Evolutionary conservation across 2,329 filamentous ascomycete species (phyloP).

Genomic region (Beauveria medogensis): DNA sequence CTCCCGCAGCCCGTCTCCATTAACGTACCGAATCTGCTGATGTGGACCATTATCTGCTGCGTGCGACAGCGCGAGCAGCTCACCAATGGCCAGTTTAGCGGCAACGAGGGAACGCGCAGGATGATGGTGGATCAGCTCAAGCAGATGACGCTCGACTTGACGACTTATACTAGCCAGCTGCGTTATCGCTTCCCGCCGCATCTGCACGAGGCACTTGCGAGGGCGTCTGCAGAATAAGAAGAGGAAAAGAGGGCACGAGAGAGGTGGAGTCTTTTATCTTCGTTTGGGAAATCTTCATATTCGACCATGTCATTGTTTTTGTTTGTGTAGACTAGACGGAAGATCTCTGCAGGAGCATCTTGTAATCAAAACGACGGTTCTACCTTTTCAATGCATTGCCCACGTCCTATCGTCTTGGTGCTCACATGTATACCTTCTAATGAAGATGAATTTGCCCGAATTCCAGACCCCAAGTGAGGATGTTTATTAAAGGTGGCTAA

Average conservation of each 20-base stretch:
- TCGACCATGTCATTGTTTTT: not conserved
- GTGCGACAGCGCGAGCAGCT: slow-evolving; percentile 68
- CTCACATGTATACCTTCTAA: no score
- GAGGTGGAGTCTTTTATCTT: not conserved
- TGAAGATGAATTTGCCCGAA: no score
- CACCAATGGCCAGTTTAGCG: slow-evolving; percentile 63
- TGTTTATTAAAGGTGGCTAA: no score
- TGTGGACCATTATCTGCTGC: slow-evolving; percentile 89
- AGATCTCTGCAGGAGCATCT: not conserved
- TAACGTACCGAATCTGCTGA: slow-evolving; percentile 82
- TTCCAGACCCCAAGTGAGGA: no score
- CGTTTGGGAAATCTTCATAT: slow-evolving; percentile 1
- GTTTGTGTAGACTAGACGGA: slow-evolving; percentile 4
- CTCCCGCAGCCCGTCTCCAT: slow-evolving; percentile 75
- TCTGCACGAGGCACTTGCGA: slow-evolving; percentile 80
- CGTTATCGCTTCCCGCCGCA: slow-evolving; percentile 81
- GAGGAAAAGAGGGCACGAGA: not conserved
- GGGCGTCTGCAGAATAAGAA: slow-evolving; percentile 61
- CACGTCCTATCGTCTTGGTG: no score
- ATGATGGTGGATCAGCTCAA: slow-evolving; percentile 63
- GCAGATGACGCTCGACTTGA: slow-evolving; percentile 79
- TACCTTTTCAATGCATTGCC: no score
- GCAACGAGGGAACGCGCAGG: slow-evolving; percentile 56
- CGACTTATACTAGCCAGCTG: slow-evolving; percentile 88
- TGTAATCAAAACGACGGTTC: no score